Evolutionary conservation across 176 grass and related monocot species (phyloP), one percentile per base, ranked within the genome.

Genomic region (Phyllostachys edulis): DNA sequence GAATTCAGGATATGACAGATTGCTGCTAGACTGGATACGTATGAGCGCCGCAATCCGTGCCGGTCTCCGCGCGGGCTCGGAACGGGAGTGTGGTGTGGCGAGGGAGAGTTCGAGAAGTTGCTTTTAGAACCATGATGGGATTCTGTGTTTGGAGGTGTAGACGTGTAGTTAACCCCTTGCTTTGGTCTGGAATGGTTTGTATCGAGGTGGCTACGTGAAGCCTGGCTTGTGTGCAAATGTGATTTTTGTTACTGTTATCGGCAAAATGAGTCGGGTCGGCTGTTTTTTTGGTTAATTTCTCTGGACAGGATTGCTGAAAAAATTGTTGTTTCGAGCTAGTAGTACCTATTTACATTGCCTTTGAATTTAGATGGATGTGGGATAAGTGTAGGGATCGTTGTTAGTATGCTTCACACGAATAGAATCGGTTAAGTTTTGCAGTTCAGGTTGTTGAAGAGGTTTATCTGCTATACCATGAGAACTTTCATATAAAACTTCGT

Each of bases 331-430:
- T 49, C 29, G 39, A 49, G 13, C 21, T 49, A 50, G 5, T 5
- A 23, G 41, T 62, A 74, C 11, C 62, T 40, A 81, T 55, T 69
- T 80, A 21, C 62, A 69, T n/a, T 39, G 16, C 4, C 4, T 78
- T 7, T 18, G 68, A 75, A 60, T 80, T 51, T 60, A 17, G 67
- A 84, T 67, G 62, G 68, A 47, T 49, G 18, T n/a, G 57, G 15
- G 40, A 54, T 37, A 55, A 11, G 21, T 52, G 24, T 47, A 47
- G 24, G 39, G 40, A n/a, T 75, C 21, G 16, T 29, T 67, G 49
- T 23, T 75, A 17, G 16, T 61, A 21, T 21, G 41, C 21, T 38
- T 52, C 18, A 34, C 32, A 2, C 41, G 8, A 66, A 23, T 73
- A 16, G 9, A 29, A 17, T 49, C 44, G 7, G 21, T 13, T 26